Base-by-base conservation (phyloP, 805 yeast species). In the Candida railenensis region DNA sequence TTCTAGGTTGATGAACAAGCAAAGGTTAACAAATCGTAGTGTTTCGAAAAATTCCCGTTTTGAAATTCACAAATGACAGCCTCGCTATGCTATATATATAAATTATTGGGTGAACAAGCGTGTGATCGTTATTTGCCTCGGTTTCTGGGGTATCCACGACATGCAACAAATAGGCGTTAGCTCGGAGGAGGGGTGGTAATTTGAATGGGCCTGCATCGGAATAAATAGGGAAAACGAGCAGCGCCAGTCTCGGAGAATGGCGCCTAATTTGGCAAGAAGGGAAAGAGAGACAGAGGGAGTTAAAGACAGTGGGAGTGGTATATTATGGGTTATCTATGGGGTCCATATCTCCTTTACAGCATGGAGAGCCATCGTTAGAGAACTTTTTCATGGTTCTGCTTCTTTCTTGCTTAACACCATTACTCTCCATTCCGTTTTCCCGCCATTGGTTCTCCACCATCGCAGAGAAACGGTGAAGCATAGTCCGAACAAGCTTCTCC, bases 91-190 rank as follows among this genome's bases (percentile, higher is more conserved):
- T 8, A 36, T 36, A 36, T 36, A 36, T 36, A 36, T 36, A 36
- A 20, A 16, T 5, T 15, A n/a, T 20, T 7, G 19, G 39, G 16
- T 5, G 19, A 40, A 25, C 21, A 11, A 15, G 45, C 45, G 45
- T 42, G 45, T 42, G 39, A 42, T 42, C 45, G 39, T 34, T 34
- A 34, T 37, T 22, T 37, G 21, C 43, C 45, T 42, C 45, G 45
- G 45, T 42, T 34, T 42, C 45, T 42, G 45, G 45, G 45, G 45
- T 34, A 42, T 34, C 39, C 45, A 36, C 39, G 39, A 36, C 39
- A 36, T 16, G 39, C 39, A 36, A 18, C 12, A 20, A 16, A 18
- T 15, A 36, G 39, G 39, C 39, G 39, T 15, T 36, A 15, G 30
- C 22, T 36, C 39, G 39, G 39, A 36, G 39, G 39, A 19, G 39